Conservation (phyloP, 2,329 filamentous ascomycete genomes). For the Alternaria triticina region DNA sequence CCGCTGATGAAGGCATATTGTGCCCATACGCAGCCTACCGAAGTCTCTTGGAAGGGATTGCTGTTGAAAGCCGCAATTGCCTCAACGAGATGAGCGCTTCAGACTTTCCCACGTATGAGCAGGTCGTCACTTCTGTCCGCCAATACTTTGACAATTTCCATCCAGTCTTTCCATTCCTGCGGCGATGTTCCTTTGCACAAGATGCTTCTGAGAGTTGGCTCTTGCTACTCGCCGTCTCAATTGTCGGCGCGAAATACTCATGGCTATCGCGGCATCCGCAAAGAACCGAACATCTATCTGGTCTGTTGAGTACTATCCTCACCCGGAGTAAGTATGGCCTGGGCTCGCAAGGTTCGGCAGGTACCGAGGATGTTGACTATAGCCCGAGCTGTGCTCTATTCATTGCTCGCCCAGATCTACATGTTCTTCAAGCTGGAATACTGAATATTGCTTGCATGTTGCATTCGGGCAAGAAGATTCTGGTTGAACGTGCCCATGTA, state of each 20-base stretch:
- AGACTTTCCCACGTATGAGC: conserved; percentile 27
- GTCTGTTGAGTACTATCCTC: conserved; percentile 2
- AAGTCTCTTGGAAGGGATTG: conserved; percentile 4
- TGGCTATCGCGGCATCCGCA: neutral
- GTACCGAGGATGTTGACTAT: neutral
- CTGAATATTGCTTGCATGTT: conserved; percentile 14
- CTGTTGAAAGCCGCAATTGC: conserved; percentile 8
- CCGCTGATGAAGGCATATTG: neutral
- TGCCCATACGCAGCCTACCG: conserved; percentile 6
- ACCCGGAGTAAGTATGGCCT: neutral
- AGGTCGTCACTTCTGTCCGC: conserved; percentile 26
- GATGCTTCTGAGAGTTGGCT: conserved; percentile 17
- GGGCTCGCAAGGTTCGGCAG: neutral
- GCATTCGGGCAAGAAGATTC: conserved; percentile 11
- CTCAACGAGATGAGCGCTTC: conserved; percentile 5
- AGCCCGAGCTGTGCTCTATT: neutral
- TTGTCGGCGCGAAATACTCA: conserved; percentile 35
- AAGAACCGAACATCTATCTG: neutral
- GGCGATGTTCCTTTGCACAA: conserved; percentile 22
- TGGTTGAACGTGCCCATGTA: conserved; percentile 5
- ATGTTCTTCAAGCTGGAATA: conserved; percentile 14
- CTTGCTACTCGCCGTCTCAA: conserved; percentile 33
- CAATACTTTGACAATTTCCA: conserved; percentile 38
- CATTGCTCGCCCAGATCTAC: neutral
- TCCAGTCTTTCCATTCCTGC: conserved; percentile 38